A percentile compares a stretch with the other conserved stretches of the same genome.
Conservation (phyloP, 2,329 filamentous ascomycete genomes). For the Simplicillium sp. region DNA sequence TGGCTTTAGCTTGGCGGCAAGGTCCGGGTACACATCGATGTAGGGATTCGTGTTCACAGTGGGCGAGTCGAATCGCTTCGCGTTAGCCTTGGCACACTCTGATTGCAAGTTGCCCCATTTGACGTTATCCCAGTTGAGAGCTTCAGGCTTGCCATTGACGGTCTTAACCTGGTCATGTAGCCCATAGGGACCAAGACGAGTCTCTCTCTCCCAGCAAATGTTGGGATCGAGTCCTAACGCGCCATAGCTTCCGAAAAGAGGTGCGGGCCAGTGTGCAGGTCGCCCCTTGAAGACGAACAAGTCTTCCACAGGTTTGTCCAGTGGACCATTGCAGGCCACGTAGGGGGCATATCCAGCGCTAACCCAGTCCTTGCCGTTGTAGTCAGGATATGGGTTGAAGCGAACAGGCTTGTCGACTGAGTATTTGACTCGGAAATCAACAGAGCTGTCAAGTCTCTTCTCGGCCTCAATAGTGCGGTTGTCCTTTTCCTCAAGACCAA, state of each 20-base stretch:
- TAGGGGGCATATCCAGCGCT: constrained; percentile 45
- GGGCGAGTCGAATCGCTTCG: constrained; percentile 46
- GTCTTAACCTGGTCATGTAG: constrained; percentile 38
- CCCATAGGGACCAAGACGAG: constrained; percentile 60
- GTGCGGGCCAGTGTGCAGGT: constrained; percentile 47
- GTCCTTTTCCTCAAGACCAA: constrained; percentile 31
- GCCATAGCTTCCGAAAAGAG: constrained; percentile 54
- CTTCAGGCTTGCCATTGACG: constrained; percentile 23
- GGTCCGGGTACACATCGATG: constrained; percentile 28
- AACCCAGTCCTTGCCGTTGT: constrained; percentile 55
- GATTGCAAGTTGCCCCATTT: constrained; percentile 65
- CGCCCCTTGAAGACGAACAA: constrained; percentile 54
- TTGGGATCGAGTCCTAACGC: constrained; percentile 51
- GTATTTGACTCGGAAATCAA: constrained; percentile 27
- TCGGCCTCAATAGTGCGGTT: constrained; percentile 21
- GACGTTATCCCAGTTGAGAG: constrained; percentile 51
- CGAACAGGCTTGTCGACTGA: constrained; percentile 38
- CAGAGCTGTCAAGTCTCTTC: constrained; percentile 20
- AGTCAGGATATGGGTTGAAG: constrained; percentile 64
- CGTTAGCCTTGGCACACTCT: constrained; percentile 56
- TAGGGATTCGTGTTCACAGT: constrained; percentile 32
- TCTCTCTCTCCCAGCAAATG: constrained; percentile 59
- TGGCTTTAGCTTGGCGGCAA: background rate
- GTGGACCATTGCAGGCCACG: constrained; percentile 55
- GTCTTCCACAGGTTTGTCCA: constrained; percentile 50